phyloP scores from a whole-genome alignment of 768 basidiomycete genomes.

The Strobilomyces dryophilus region DNA sequence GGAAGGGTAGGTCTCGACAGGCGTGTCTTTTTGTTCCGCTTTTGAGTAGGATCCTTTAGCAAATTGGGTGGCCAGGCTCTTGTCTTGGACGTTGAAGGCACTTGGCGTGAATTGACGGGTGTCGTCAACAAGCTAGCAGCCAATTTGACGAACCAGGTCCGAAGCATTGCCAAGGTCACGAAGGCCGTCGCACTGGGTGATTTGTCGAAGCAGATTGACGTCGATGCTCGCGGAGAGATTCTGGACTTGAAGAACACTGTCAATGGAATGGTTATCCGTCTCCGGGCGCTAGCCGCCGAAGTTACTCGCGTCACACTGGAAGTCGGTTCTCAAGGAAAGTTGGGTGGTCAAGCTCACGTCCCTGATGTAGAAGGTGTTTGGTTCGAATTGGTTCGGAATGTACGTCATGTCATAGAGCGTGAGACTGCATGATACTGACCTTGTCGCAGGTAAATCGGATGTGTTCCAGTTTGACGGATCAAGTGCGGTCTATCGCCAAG shows the following conservation, averaged over 20 bases:
- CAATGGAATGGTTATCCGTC: conserved; percentile 47
- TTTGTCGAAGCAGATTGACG: conserved; percentile 85
- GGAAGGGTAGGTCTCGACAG: conserved; percentile 49
- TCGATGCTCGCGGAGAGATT: conserved; percentile 89
- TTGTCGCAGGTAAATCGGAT: conserved; percentile 62
- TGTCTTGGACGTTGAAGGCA: conserved; percentile 85
- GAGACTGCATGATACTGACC: conserved; percentile 7
- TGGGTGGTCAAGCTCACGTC: conserved; percentile 85
- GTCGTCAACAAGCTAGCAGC: conserved; percentile 80
- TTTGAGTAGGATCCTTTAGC: conserved; percentile 27
- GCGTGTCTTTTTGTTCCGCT: conserved; percentile 11
- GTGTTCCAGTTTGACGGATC: conserved; percentile 76
- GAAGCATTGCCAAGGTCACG: conserved; percentile 58
- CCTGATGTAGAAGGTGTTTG: conserved; percentile 92
- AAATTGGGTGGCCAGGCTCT: conserved; percentile 85
- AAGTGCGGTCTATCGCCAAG: conserved; percentile 78
- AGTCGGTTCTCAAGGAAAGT: conserved; percentile 84
- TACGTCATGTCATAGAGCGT: conserved; percentile 32
- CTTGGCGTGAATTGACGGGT: conserved; percentile 81
- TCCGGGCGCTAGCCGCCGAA: conserved; percentile 70
- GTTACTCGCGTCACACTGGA: conserved; percentile 82
- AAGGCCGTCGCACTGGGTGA: conserved; percentile 86
- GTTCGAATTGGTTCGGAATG: conserved; percentile 76
- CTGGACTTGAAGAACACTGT: conserved; percentile 68
- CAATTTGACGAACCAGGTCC: conserved; percentile 63